Evolutionary conservation across 176 grass and related monocot genomes (phyloP), one percentile per base, ranked within the genome.

Genomic region (Lolium rigidum): DNA sequence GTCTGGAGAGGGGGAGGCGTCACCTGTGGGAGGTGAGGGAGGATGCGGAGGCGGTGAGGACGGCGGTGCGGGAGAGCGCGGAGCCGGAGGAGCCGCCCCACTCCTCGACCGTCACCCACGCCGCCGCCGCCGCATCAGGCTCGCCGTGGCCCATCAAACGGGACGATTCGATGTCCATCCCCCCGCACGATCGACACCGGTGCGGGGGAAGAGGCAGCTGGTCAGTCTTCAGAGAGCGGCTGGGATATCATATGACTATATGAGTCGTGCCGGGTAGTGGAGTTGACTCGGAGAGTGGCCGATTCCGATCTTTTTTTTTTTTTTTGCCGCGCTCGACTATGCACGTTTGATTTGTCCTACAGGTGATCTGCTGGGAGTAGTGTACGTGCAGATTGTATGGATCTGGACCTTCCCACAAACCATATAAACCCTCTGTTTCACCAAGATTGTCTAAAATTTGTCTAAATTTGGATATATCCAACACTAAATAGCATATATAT

Each of bases 51-150:
- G 82, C 92, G 67, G 92, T 96, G 88, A 99, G 82, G 80, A 99
- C 85, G 52, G 92, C 90, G 39, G 94, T 96, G 76, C 86, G 90
- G 39, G 92, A 95, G 64, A 99, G 92, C 77, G 95, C 75, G 26
- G 93, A 66, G 70, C 76, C 82, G 37, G 94, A 88, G 26, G 97
- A 96, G 86, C 94, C 94, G 47, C 92, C 89, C 97, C 97, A 99
- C 82, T 96, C 97, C 90, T 99, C 90, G 51, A 99, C 69, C 88
- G 97, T 99, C 71, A 99, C 88, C 79, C 68, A 90, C 77, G 62
- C 26, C 49, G 83, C 77, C 31, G 31, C 31, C 38, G 5, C 55
- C 35, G 31, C 56, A 35, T 11, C 56, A n/a, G 78, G 50, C 79
- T 79, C 89, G 6, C 13, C 80, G 28, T 37, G 44, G 62, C 62